Evolutionary conservation across 2,329 filamentous ascomycete genomes (phyloP).

Genomic region (Colletotrichum sp.): DNA sequence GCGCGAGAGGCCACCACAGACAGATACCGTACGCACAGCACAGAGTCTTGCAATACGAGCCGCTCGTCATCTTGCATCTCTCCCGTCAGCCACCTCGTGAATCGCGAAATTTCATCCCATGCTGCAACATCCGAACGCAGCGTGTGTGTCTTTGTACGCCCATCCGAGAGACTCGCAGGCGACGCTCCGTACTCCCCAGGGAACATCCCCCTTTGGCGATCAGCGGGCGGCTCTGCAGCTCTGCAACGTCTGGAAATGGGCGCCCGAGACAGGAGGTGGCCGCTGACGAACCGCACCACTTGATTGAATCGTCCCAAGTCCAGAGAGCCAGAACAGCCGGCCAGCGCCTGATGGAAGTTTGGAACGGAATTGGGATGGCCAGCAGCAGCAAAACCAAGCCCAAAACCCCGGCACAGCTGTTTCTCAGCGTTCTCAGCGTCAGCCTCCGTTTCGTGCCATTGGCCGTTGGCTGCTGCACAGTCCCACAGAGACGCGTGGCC

Average conservation of each 20-base stretch:
- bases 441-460: not conserved
- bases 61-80: not conserved
- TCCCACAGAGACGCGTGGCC: constrained; percentile 17
- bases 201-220: not conserved
- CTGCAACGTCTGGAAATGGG: not conserved
- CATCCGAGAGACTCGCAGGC: not conserved
- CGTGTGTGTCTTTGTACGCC: not conserved
- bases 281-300: not conserved
- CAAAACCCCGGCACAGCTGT: not conserved
- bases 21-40: not conserved
- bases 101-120: not conserved
- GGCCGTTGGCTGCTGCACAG: not conserved
- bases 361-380: not conserved
- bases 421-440: not conserved
- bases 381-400: not conserved
- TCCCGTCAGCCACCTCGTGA: not conserved
- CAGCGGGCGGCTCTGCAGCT: not conserved
- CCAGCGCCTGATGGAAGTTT: not conserved
- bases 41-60: not conserved
- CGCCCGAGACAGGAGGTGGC: not conserved
- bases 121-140: not conserved
- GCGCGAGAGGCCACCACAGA: too few relatives aligned
- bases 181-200: not conserved
- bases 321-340: not conserved
- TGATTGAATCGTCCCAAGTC: not conserved